Base-by-base conservation (phyloP, 108 stramenopile species). In the Thalassiosira profunda region DNA sequence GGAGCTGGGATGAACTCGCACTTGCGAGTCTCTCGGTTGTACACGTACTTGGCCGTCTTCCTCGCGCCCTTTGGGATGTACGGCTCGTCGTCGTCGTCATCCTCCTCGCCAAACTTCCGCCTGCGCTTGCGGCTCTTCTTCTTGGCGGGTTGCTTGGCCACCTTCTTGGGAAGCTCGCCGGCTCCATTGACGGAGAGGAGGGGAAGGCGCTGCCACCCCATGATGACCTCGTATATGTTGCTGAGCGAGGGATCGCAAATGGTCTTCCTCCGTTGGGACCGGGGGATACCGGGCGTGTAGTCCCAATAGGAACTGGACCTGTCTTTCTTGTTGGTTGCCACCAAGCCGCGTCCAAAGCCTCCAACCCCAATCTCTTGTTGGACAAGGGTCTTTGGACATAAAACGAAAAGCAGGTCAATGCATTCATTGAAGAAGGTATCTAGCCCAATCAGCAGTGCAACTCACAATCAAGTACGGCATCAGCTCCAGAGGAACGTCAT, bases 11-110 rank as follows among this genome's bases (percentile, higher is more conserved):
- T n/a, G n/a, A n/a, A n/a, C n/a, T n/a, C n/a, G n/a, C n/a, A n/a
- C n/a, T n/a, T n/a, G n/a, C 0, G 2, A 8, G 35, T 12, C 25
- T 58, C 57, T 20, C 38, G n/a, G 21, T 58, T 58, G 1, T 14
- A 33, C 20, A 34, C 57, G 38, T 21, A 58, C 57, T 18, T 58
- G 9, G 38, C 57, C 34, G 38, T 46, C 14, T n/a, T 46, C 11
- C 45, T 46, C 0, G 45, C 45, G 8, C 47, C 47, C 47, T 48
- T 48, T 2, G 47, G 47, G 4, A 48, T 18, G 25, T 29, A 48
- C n/a, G 51, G 34, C 0, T 52, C 51, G 28, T 52, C 51, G 4
- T 52, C 28, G 1, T 52, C 51, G 7, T 52, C 51, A 31, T 5
- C 18, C 9, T 23, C 51, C 4, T 52, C 51, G 15, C 51, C 51